A percentile compares a stretch with the other conserved stretches of the same genome.
phyloP scores from a whole-genome alignment of 2,329 filamentous ascomycete species.

The Beauveria pseudobassiana region DNA sequence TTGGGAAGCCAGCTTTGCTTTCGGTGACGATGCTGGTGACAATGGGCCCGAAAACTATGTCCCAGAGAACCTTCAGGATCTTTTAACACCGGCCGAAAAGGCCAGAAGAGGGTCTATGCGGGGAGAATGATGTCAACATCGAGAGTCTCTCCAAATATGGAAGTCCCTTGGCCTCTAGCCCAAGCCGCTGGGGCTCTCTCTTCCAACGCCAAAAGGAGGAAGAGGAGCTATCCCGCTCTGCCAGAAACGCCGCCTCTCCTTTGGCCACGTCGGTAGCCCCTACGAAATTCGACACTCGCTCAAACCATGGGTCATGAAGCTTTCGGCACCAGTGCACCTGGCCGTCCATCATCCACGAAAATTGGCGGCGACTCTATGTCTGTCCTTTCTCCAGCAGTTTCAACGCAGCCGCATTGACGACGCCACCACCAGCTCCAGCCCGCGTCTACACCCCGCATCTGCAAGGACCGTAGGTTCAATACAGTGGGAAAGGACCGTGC shows the following conservation, averaged over 20 bases:
- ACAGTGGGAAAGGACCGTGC: constrained; percentile 34
- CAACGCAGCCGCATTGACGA: constrained; percentile 50
- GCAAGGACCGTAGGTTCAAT: constrained; percentile 34
- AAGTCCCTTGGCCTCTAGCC: constrained; percentile 51
- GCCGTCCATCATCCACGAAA: constrained; percentile 31
- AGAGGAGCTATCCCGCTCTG: constrained; percentile 37
- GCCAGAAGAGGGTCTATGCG: constrained; percentile 54
- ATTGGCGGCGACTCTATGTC: constrained; percentile 47
- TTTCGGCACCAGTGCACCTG: constrained; percentile 28
- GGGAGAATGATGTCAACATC: constrained; percentile 41
- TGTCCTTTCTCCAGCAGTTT: constrained; percentile 54
- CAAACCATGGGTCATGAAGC: constrained; percentile 46
- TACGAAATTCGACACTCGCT: constrained; percentile 56
- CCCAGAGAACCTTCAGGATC: constrained; percentile 61
- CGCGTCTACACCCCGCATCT: constrained; percentile 43
- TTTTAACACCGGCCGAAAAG: constrained; percentile 61
- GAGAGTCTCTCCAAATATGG: constrained; percentile 51
- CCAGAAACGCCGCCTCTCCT: constrained; percentile 40
- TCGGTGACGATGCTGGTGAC: constrained; percentile 56
- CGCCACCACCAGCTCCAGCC: constrained; percentile 34
- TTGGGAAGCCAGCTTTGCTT: constrained; percentile 64
- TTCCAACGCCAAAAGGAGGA: constrained; percentile 55
- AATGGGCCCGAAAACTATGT: constrained; percentile 50
- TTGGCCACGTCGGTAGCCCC: constrained; percentile 58
- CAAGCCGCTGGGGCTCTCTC: constrained; percentile 53